Percentiles rank a stretch among this genome's conserved stretches.
Evolutionary conservation across 208 protist genomes (phyloP).

Genomic region (Vickermania spadyakhi): DNA sequence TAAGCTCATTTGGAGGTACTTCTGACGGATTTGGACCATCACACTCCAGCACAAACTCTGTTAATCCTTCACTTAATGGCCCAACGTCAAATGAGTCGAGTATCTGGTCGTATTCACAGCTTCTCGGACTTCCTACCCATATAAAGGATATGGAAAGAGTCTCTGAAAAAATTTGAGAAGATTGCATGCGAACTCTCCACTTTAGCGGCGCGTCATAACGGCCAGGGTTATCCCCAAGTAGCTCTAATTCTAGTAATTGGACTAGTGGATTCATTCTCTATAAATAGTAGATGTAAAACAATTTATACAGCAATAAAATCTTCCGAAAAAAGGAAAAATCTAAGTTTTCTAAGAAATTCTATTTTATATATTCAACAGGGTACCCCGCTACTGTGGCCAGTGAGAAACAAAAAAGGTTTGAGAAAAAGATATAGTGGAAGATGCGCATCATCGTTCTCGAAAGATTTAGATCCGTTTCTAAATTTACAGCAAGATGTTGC

Average conservation of each 20-base stretch:
- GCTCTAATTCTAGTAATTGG: conserved; percentile 83
- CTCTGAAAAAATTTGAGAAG: conserved; percentile 37
- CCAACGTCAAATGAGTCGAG: conserved; percentile 96
- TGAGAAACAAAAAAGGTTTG: too few relatives aligned
- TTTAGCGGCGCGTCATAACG: conserved; percentile 34
- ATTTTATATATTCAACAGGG: too few relatives aligned
- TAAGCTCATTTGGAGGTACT: conserved; percentile 89
- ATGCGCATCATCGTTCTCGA: too few relatives aligned
- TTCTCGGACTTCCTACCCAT: conserved; percentile 96
- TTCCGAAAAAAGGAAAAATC: too few relatives aligned
- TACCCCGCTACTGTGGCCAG: too few relatives aligned
- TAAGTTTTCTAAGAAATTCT: too few relatives aligned
- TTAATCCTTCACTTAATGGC: conserved; percentile 88
- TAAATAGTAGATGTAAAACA: too few relatives aligned
- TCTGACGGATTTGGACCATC: conserved; percentile 85
- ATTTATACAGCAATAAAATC: too few relatives aligned
- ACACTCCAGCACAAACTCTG: conserved; percentile 93
- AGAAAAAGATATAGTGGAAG: too few relatives aligned
- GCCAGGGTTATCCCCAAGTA: conserved; percentile 70
- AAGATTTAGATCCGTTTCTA: too few relatives aligned
- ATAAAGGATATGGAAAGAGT: conserved; percentile 96
- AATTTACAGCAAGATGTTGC: too few relatives aligned
- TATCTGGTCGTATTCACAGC: conserved; percentile 92
- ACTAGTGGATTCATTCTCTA: conserved; percentile 69
- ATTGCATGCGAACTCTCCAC: conserved; percentile 76